Conservation (phyloP, 2,329 filamentous ascomycete species). For the Aspergillus glaucus region DNA sequence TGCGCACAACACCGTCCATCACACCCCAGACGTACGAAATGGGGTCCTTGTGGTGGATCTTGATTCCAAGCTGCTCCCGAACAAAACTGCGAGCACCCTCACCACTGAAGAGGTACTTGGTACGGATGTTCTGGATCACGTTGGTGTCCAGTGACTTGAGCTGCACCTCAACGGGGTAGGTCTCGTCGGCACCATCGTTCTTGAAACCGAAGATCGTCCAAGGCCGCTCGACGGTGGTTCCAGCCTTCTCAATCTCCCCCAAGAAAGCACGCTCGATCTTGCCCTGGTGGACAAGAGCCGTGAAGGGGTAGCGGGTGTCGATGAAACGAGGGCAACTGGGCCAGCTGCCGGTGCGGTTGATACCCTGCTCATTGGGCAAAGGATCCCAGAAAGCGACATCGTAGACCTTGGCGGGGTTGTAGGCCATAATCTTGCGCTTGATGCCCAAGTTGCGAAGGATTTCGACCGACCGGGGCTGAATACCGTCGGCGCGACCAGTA, state of each 20-base stretch:
- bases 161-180: constrained; percentile 74
- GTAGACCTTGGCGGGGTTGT: constrained; percentile 79
- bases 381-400: constrained; percentile 64
- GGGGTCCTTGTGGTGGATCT: constrained; percentile 57
- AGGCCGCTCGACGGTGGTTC: constrained; percentile 51
- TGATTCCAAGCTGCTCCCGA: constrained; percentile 59
- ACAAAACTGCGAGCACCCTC: constrained; percentile 58
- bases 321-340: constrained; percentile 81
- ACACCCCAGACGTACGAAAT: constrained; percentile 61
- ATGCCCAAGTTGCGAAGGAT: constrained; percentile 83
- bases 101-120: constrained; percentile 59
- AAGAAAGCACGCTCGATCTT: constrained; percentile 58
- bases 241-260: constrained; percentile 55
- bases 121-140: constrained; percentile 56
- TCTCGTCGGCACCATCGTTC: constrained; percentile 54
- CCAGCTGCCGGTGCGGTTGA: constrained; percentile 62
- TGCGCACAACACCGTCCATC: constrained; percentile 60
- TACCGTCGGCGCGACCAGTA: constrained; percentile 83
- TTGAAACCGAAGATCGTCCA: constrained; percentile 58
- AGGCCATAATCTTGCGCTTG: constrained; percentile 79
- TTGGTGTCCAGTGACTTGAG: constrained; percentile 71
- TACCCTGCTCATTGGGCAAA: constrained; percentile 45
- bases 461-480: constrained; percentile 83
- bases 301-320: constrained; percentile 59
- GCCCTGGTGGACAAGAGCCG: constrained; percentile 57